phyloP scores from a whole-genome alignment of 1,139 yeast genomes.

The Geotrichum histeridarum region DNA sequence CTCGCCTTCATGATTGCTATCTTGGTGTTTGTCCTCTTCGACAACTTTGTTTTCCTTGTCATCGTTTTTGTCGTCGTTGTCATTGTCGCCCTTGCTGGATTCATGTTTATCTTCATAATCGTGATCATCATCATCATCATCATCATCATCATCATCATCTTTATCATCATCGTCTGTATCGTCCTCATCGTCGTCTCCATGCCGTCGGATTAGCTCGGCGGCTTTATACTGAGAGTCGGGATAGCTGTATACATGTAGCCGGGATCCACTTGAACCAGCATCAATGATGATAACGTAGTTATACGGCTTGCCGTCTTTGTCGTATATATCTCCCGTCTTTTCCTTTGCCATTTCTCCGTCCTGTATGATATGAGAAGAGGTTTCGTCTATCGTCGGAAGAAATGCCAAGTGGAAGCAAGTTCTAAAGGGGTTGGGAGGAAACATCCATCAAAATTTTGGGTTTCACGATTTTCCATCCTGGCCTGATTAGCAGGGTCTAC shows the following conservation, averaged over 20 bases:
- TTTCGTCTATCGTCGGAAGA: no score
- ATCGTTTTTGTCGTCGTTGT: constrained; percentile 14
- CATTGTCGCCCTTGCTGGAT: no score
- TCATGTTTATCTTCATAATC: constrained; percentile 27
- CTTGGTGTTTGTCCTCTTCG: constrained; percentile 20
- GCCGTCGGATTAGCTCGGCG: neutral
- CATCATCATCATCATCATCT: constrained; percentile 20
- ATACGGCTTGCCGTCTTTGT: constrained; percentile 45
- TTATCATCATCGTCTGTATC: constrained; percentile 18
- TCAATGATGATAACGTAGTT: constrained; percentile 72
- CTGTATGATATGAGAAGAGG: no score
- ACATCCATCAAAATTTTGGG: no score
- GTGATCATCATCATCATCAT: constrained; percentile 24
- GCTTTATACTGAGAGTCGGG: constrained; percentile 37
- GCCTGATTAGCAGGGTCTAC: no score
- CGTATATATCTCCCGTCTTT: constrained; percentile 21
- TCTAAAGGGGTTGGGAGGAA: neutral
- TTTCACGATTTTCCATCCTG: no score
- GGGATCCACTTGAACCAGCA: constrained; percentile 78
- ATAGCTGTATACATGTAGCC: constrained; percentile 72
- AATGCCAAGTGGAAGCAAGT: no score
- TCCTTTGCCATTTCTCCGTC: constrained; percentile 11
- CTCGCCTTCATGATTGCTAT: constrained; percentile 3
- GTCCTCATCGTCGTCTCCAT: neutral
- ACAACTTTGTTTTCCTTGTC: constrained; percentile 12